Percentiles rank a stretch among this genome's conserved stretches.
These are phyloP conservation scores for Alternaria sp. DNA, from an alignment of 2,329 filamentous ascomycete genomes.

Conservation along the genomic window DNA sequence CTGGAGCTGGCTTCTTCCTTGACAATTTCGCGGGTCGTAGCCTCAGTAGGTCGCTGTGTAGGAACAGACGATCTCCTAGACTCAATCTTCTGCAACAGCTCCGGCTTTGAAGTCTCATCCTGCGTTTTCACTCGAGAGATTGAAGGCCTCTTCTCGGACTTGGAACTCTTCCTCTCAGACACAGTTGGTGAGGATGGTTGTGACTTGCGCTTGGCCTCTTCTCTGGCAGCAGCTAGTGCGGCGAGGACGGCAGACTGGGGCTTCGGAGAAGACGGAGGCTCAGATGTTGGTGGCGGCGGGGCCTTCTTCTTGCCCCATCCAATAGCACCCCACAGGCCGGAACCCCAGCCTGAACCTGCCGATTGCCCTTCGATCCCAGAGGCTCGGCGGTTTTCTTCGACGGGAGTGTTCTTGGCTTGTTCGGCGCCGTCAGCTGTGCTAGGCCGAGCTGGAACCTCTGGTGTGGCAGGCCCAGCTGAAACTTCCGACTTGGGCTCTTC, in stretches of 20 bases:
- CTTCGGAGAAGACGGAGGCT: constrained; percentile 8
- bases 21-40: not conserved
- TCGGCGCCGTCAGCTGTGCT: constrained; percentile 5
- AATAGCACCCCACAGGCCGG: constrained; percentile 36
- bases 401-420: not conserved
- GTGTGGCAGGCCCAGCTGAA: not conserved
- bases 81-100: constrained; percentile 4
- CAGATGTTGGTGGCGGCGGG: constrained; percentile 16
- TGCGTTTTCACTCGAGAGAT: not conserved
- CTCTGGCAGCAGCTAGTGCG: constrained; percentile 10
- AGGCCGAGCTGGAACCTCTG: not conserved
- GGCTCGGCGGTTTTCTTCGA: constrained; percentile 6
- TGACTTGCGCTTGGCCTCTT: constrained; percentile 10
- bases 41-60: not conserved
- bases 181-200: not conserved
- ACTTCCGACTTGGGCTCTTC: not conserved
- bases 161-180: constrained; percentile 6
- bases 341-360: constrained; percentile 30
- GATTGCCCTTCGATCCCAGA: constrained; percentile 12
- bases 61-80: not conserved
- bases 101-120: constrained; percentile 2
- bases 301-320: constrained; percentile 42
- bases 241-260: constrained; percentile 14
- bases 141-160: constrained; percentile 1
- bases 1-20: not conserved